phyloP scores from a whole-genome alignment of 78 protist genomes.

The Emiliania huxleyi region DNA sequence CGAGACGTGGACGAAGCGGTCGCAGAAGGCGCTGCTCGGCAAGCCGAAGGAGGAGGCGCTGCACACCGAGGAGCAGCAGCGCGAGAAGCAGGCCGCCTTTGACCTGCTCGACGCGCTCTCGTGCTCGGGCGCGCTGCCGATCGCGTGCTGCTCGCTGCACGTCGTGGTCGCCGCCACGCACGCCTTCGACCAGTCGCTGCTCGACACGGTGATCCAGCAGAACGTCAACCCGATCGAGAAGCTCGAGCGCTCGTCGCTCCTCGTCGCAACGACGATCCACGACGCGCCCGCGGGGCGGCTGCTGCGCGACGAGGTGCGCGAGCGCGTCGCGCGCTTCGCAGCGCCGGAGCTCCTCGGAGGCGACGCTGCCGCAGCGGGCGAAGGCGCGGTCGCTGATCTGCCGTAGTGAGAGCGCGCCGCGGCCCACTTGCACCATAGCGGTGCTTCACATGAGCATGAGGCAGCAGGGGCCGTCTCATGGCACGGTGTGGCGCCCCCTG shows the following conservation, averaged over 20 bases:
- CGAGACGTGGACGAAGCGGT: background rate
- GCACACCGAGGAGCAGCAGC: background rate
- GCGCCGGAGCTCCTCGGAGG: background rate
- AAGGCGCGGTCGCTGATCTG: no score
- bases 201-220: background rate
- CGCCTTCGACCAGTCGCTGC: background rate
- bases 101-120: conserved; percentile 52
- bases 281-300: background rate
- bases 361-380: no score
- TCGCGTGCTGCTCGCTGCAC: background rate
- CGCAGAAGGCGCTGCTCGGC: conserved; percentile 27
- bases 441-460: no score
- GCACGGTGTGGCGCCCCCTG: no score
- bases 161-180: background rate
- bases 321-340: background rate
- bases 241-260: background rate
- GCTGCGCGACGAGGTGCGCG: background rate
- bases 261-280: background rate
- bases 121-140: background rate
- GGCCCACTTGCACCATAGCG: no score
- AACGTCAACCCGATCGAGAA: conserved; percentile 32
- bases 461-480: no score
- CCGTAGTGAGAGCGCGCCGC: no score
- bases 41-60: background rate
- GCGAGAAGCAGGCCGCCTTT: background rate